Conservation (phyloP, 192 early-diverging fungal species). For the Backusella luteola region DNA sequence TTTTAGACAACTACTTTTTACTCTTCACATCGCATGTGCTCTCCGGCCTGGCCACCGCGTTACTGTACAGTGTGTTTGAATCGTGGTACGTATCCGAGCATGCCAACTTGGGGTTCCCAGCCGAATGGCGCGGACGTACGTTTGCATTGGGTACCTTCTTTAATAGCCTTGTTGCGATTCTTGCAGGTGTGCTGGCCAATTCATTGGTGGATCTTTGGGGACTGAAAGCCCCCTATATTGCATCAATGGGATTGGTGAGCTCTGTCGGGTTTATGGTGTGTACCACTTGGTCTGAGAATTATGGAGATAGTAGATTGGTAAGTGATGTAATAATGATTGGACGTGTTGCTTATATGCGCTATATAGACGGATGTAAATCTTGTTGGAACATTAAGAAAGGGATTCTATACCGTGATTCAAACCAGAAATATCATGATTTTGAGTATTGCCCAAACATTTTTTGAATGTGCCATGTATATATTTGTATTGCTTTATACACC, state of each 20-base stretch:
- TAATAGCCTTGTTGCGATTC: constrained; percentile 71
- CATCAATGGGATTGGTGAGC: constrained; percentile 48
- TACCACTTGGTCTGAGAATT: constrained; percentile 71
- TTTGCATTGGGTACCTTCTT: constrained; percentile 66
- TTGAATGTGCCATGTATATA: constrained; percentile 64
- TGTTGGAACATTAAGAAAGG: constrained; percentile 15
- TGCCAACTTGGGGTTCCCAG: constrained; percentile 47
- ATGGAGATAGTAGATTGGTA: constrained; percentile 45
- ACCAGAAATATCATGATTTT: constrained; percentile 44
- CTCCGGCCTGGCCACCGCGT: constrained; percentile 46
- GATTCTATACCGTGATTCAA: constrained; percentile 4
- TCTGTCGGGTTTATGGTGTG: constrained; percentile 50
- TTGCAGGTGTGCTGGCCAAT: constrained; percentile 65
- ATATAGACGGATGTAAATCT: constrained; percentile 8
- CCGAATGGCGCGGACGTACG: constrained; percentile 51
- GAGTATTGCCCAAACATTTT: constrained; percentile 59
- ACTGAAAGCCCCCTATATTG: constrained; percentile 60
- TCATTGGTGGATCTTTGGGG: constrained; percentile 52
- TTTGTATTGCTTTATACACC: constrained; percentile 63
- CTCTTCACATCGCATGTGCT: constrained; percentile 47
- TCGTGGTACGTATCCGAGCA: constrained; percentile 62
- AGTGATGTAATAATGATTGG: too few relatives aligned
- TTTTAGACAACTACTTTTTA: constrained; percentile 37
- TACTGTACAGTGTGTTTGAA: constrained; percentile 62
- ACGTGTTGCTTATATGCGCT: too few relatives aligned